phyloP scores from a whole-genome alignment of 106 monocot species.

The Chionographis japonica region DNA sequence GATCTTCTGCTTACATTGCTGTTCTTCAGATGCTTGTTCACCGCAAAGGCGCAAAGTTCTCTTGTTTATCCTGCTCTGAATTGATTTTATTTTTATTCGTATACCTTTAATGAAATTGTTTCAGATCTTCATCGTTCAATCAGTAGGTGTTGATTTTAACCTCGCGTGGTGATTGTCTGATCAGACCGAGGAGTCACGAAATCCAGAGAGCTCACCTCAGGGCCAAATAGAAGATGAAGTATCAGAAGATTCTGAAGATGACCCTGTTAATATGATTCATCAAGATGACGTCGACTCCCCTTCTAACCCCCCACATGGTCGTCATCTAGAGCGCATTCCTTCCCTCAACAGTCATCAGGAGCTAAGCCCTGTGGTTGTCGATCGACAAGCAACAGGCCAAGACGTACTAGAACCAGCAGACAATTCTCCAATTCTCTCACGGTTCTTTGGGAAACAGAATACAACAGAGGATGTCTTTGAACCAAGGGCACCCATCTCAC shows the following conservation, averaged over 20 bases:
- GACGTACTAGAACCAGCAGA: conserved; percentile 3
- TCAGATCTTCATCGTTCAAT: no score
- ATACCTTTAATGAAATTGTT: no score
- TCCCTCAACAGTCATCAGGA: conserved; percentile 21
- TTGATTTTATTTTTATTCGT: no score
- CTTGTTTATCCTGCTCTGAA: no score
- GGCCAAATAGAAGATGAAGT: conserved; percentile 1
- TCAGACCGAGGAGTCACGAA: conserved; percentile 16
- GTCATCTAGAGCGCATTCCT: conserved; percentile 20
- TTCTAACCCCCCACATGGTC: conserved; percentile 1
- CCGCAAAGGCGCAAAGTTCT: no score
- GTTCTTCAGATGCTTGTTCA: no score
- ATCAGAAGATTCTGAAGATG: conserved; percentile 8
- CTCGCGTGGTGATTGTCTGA: neutral
- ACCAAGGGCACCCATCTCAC: conserved; percentile 6
- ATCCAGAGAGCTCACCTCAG: neutral
- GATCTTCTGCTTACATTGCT: no score
- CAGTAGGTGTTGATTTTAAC: neutral
- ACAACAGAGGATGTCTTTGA: neutral
- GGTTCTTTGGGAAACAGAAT: conserved; percentile 14
- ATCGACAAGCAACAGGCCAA: conserved; percentile 14
- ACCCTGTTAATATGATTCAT: neutral
- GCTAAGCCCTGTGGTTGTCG: neutral
- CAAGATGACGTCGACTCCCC: conserved; percentile 8
- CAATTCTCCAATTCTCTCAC: conserved; percentile 5